Evolutionary conservation across 768 basidiomycete genomes (phyloP).

Genomic region (Pleurotus tuber-regium): DNA sequence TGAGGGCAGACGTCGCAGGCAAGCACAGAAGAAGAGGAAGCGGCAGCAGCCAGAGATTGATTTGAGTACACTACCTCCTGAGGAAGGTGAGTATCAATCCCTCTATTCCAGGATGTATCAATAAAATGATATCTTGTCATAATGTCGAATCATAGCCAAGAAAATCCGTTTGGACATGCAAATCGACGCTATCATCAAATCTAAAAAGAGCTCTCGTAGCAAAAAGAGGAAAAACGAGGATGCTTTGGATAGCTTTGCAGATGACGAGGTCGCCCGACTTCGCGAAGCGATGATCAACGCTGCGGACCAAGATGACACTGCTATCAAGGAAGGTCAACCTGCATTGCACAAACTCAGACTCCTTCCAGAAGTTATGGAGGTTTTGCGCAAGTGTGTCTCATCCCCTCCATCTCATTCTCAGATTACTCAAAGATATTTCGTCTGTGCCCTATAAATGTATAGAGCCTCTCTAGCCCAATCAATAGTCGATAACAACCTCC

Average conservation of each 20-base stretch:
- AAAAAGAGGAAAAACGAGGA: slow-evolving; percentile 71
- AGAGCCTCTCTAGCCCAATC: slow-evolving; percentile 87
- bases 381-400: slow-evolving; percentile 82
- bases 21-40: slow-evolving; percentile 48
- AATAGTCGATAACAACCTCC: slow-evolving; percentile 92
- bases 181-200: slow-evolving; percentile 84
- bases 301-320: slow-evolving; percentile 77
- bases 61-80: slow-evolving; percentile 66
- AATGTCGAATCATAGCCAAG: slow-evolving; percentile 47
- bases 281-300: slow-evolving; percentile 85
- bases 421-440: too few relatives aligned
- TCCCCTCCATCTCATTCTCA: slow-evolving; percentile 8
- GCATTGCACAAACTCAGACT: slow-evolving; percentile 82
- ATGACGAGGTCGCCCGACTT: slow-evolving; percentile 89
- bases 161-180: slow-evolving; percentile 78
- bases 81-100: slow-evolving; percentile 56
- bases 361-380: slow-evolving; percentile 88
- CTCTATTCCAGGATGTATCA: not conserved
- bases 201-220: slow-evolving; percentile 64
- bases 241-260: slow-evolving; percentile 83
- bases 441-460: slow-evolving; percentile 9
- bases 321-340: slow-evolving; percentile 77
- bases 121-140: slow-evolving; percentile 5
- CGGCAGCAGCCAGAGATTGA: slow-evolving; percentile 65
- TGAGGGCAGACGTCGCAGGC: slow-evolving; percentile 29